These are phyloP conservation scores for Flaveria linearis DNA, from an alignment of 129 eudicot genomes.

Conservation along the genomic window DNA sequence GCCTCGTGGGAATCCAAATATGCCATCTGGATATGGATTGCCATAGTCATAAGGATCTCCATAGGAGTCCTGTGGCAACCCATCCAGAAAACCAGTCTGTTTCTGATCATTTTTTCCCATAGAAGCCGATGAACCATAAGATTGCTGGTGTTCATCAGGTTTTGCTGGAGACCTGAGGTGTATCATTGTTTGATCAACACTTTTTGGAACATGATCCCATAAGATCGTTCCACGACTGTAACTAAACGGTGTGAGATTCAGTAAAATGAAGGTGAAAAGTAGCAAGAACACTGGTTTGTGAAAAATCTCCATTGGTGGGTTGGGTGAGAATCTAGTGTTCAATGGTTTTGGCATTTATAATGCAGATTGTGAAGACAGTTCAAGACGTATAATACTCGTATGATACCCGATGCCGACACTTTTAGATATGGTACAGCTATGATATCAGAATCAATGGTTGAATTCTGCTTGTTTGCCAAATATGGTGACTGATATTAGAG, in stretches of 20 bases:
- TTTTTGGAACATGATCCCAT: not conserved
- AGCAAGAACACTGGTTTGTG: not conserved
- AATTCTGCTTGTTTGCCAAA: not conserved
- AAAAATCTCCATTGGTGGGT: not conserved
- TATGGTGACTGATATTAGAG: not conserved
- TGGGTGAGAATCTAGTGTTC: not conserved
- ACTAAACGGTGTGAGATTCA: not conserved
- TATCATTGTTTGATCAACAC: not conserved
- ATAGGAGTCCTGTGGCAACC: not conserved
- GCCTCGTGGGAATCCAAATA: conserved; percentile 4
- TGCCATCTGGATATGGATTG: conserved; percentile 3
- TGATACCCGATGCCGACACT: not conserved
- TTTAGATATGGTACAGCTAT: not conserved
- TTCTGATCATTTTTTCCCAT: not conserved
- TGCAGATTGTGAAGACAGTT: not conserved
- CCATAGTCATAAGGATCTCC: not conserved
- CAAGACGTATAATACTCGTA: not conserved
- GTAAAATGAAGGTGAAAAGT: not conserved
- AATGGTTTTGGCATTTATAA: not conserved
- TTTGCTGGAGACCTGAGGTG: not conserved
- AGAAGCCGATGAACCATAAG: not conserved
- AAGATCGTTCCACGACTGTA: not conserved
- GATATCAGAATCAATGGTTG: not conserved
- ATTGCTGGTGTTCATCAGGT: not conserved
- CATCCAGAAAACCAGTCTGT: not conserved